These are phyloP conservation scores for Apiospora marii DNA, from an alignment of 2,329 filamentous ascomycete species.

Conservation along the genomic window DNA sequence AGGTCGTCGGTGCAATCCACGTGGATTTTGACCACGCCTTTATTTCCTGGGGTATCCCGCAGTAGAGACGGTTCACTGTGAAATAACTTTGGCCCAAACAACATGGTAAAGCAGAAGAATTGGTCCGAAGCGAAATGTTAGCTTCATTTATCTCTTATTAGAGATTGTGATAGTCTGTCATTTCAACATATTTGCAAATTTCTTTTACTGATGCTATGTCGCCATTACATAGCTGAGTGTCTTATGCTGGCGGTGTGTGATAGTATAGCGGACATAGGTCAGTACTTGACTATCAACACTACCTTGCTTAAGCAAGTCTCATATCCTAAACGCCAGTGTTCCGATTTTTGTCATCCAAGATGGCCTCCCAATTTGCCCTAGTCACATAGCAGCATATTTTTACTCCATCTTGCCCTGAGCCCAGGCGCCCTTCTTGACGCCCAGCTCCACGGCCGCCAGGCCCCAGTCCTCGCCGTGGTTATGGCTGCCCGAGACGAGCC, in stretches of 20 bases:
- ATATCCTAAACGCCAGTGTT: background rate
- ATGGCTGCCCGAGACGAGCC: conserved; percentile 71
- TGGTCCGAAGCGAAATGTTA: background rate
- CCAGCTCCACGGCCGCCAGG: conserved; percentile 90
- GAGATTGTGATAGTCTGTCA: background rate
- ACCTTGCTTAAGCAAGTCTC: background rate
- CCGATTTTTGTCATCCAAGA: background rate
- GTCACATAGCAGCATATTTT: background rate
- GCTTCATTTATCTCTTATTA: background rate
- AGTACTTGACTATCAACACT: background rate
- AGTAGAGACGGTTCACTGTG: background rate
- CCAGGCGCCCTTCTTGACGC: conserved; percentile 87
- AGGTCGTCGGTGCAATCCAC: background rate
- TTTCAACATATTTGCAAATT: background rate
- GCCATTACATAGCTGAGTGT: background rate
- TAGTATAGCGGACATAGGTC: background rate
- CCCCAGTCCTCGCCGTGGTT: conserved; percentile 99
- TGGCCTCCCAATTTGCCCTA: background rate
- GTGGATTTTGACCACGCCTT: background rate
- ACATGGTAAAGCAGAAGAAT: background rate
- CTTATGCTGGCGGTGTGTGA: background rate
- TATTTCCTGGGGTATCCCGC: background rate
- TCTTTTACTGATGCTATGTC: background rate
- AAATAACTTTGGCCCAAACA: background rate
- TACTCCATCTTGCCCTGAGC: conserved; percentile 67